Evolutionary conservation across 495 filamentous ascomycete genomes (phyloP).

Genomic region (Penicillium malachiteum): DNA sequence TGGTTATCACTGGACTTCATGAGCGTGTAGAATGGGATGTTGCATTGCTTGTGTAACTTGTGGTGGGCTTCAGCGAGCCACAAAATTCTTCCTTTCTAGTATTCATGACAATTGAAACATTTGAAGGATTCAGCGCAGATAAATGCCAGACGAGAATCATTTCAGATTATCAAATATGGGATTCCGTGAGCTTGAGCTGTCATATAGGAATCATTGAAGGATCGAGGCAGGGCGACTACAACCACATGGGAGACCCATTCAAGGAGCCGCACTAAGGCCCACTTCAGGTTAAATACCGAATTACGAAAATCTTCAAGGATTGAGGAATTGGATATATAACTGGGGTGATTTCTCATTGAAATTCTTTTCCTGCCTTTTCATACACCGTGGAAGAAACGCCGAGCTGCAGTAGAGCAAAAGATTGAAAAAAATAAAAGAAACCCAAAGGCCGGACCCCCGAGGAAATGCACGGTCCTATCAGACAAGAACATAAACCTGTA

Average conservation of each 20-base stretch:
- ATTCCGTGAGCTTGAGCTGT: no score
- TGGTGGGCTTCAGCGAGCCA: no score
- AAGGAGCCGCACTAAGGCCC: constrained; percentile 4
- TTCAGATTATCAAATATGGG: no score
- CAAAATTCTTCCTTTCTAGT: no score
- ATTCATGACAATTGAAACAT: no score
- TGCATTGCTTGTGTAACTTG: no score
- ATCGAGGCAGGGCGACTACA: not conserved
- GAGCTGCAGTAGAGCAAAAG: constrained; percentile 41
- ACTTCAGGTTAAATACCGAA: not conserved
- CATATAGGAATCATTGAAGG: no score
- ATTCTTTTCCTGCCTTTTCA: constrained; percentile 44
- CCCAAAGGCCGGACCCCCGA: constrained; percentile 47
- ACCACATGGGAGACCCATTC: constrained; percentile 7
- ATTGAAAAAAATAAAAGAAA: constrained; percentile 33
- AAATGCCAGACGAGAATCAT: no score
- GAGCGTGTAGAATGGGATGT: no score
- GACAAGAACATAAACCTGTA: constrained; percentile 46
- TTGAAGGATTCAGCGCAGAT: no score
- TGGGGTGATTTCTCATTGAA: constrained; percentile 31
- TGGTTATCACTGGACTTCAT: no score
- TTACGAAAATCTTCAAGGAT: not conserved
- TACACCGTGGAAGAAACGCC: constrained; percentile 49
- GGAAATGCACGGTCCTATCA: constrained; percentile 46
- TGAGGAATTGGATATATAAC: not conserved